Evolutionary conservation across 2,329 filamentous ascomycete species (phyloP), one percentile per base, ranked within the genome.

Genomic region (Setomelanomma holmii): DNA sequence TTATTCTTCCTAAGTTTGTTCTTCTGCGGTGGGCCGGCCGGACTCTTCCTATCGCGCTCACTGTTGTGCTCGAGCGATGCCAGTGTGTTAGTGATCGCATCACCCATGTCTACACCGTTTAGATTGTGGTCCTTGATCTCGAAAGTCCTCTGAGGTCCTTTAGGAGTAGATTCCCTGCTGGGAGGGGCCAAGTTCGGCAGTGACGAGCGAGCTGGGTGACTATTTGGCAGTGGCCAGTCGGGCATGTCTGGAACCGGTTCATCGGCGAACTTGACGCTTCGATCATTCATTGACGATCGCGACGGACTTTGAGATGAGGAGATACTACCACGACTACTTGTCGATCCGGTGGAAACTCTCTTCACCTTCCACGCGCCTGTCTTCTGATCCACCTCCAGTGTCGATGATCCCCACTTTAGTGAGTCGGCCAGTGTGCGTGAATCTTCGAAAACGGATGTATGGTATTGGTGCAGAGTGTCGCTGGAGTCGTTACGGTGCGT

Each of bases 341-440:
- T 42, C 6, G 63, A 63, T 1, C 57, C 49, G n/a, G 40, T 46
- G 4, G 67, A 71, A 4, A 58, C 49, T 11, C 67, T 64, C 51
- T 67, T 74, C 45, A 72, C 55, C 35, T 73, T 74, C 63, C 64
- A 73, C 21, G 57, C 49, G 4, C 71, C 70, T 8, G 68, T 71
- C 38, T 61, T 68, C 11, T 57, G 45, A 38, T 73, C 69, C 12
- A 71, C 60, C 42, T 67, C 64, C n/a, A 73, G 56, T n/a, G 68
- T 64, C 0, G 69, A 68, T 5, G 65, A 66, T 11, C 61, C 65
- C 36, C 68, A 73, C 40, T 59, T 60, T 6, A 74, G 60, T 7
- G 70, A 72, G 38, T 73, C 69, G 11, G 70, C 70, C 41, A 73
- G 51, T 20, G 71, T 70, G 14, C 58, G 60, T 5, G 69, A 60